Base-by-base conservation (phyloP, 148 eudicot genomes). In the Camellia sinensis region DNA sequence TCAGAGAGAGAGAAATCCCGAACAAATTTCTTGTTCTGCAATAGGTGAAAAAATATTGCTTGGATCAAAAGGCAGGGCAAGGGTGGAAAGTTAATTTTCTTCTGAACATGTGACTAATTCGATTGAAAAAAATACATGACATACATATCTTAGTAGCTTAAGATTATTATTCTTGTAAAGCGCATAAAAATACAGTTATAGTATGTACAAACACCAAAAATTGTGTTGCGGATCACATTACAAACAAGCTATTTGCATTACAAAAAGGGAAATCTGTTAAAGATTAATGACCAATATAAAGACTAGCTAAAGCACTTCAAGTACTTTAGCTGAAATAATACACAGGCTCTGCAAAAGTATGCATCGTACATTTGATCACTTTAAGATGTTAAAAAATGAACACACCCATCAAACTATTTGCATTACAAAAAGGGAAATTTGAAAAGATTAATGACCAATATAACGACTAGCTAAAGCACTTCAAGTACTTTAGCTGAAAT, bases 1-100 rank as follows among this genome's bases (percentile, higher is more conserved):
- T 79, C 19, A 95, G 79, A 62, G 99, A 93, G 6, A 95, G 91
- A 63, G 97, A 93, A 71, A 92, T 70, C 77, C 99, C 97, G 3
- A 89, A 90, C 60, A 92, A 56, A 81, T 79, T 95, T 78, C 89
- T 88, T 75, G 86, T 84, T 75, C 97, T 93, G 89, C 54, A 73
- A 78, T 74, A 67, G 29, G 69, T 56, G 9, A 46, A 2, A 66
- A 46, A 2, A 66, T 57, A 68, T 14, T 59, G 3, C 43, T 6
- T 7, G 12, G 17, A 69, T 59, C n/a, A 81, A 74, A 67, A 54
- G 41, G 54, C 52, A 76, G 57, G 7, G 22, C 29, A 43, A 21
- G 53, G 13, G 40, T 41, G n/a, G 12, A 44, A 11, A 43, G 19
- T 57, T 46, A n/a, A 7, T 21, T 43, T 15, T 29, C 12, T 29